These are phyloP conservation scores for Ceratobasidium sp. DNA, from an alignment of 1,284 basidiomycete genomes.

Conservation along the genomic window DNA sequence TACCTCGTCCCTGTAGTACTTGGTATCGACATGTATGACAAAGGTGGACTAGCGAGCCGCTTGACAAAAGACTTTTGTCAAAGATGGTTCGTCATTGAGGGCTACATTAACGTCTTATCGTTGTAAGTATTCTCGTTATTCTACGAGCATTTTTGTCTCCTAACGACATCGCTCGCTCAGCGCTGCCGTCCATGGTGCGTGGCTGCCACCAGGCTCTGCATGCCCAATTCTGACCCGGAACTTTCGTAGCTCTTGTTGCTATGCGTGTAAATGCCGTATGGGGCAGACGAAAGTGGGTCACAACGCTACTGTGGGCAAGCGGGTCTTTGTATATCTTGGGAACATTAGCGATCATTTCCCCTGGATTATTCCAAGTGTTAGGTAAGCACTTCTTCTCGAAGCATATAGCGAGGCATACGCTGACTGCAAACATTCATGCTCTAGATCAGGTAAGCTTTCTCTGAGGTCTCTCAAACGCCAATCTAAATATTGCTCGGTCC, in stretches of 20 bases:
- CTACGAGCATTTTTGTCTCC: background rate
- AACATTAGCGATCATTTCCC: slow-evolving; percentile 42
- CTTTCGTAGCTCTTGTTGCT: slow-evolving; percentile 42
- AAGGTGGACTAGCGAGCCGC: slow-evolving; percentile 44
- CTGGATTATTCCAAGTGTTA: slow-evolving; percentile 38
- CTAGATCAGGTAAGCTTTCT: slow-evolving; percentile 14
- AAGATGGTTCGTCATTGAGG: slow-evolving; percentile 36
- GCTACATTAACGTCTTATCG: slow-evolving; percentile 40
- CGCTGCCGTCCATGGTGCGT: slow-evolving; percentile 42
- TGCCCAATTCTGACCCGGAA: background rate
- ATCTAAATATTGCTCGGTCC: background rate
- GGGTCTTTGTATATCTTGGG: slow-evolving; percentile 35
- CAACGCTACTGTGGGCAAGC: slow-evolving; percentile 20
- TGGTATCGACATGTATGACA: slow-evolving; percentile 47
- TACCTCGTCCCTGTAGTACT: slow-evolving; percentile 46
- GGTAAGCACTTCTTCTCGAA: slow-evolving; percentile 17
- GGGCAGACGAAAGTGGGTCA: slow-evolving; percentile 41
- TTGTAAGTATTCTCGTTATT: slow-evolving; percentile 23
- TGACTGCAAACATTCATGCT: background rate
- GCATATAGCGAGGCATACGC: background rate
- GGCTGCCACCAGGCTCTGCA: background rate
- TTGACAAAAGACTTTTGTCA: slow-evolving; percentile 38
- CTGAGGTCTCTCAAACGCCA: background rate
- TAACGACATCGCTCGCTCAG: slow-evolving; percentile 1
- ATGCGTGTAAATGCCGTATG: slow-evolving; percentile 48